phyloP scores from a whole-genome alignment of 2,329 filamentous ascomycete genomes.

The Neonectria hederae region DNA sequence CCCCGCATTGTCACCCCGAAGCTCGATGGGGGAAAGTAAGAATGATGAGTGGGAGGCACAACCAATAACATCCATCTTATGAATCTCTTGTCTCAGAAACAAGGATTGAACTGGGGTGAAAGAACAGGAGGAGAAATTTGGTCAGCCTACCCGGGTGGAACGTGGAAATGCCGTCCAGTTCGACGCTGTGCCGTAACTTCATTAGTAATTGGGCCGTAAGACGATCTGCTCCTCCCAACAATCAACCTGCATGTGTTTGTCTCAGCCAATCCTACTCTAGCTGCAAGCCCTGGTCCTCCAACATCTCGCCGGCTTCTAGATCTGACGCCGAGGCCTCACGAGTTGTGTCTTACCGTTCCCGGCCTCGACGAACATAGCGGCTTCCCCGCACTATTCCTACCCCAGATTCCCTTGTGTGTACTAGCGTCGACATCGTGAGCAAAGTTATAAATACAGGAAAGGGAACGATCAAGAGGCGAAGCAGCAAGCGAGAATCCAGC shows the following conservation, averaged over 20 bases:
- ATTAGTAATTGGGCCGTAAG: neutral
- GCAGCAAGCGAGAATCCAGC: neutral
- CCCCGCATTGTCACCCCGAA: neutral
- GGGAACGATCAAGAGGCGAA: neutral
- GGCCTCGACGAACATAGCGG: conserved; percentile 11
- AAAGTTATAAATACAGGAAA: conserved; percentile 6
- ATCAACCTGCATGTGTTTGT: neutral
- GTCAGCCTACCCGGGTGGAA: neutral
- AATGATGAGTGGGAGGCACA: neutral
- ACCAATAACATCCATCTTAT: neutral
- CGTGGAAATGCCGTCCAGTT: neutral
- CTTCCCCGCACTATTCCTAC: conserved; percentile 30
- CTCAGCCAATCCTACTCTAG: neutral
- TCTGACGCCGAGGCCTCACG: conserved; percentile 28
- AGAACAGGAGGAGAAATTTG: neutral
- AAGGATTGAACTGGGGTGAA: neutral
- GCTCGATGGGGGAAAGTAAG: neutral
- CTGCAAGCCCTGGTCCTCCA: neutral
- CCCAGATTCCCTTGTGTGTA: conserved; percentile 24
- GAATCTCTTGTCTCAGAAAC: neutral
- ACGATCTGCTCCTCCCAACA: neutral
- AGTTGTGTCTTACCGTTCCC: conserved; percentile 21
- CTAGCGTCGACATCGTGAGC: conserved; percentile 14
- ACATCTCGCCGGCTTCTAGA: conserved; percentile 24
- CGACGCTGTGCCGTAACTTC: neutral